Evolutionary conservation across 2,329 filamentous ascomycete genomes (phyloP).

Genomic region (Sporothrix brunneoviolacea): DNA sequence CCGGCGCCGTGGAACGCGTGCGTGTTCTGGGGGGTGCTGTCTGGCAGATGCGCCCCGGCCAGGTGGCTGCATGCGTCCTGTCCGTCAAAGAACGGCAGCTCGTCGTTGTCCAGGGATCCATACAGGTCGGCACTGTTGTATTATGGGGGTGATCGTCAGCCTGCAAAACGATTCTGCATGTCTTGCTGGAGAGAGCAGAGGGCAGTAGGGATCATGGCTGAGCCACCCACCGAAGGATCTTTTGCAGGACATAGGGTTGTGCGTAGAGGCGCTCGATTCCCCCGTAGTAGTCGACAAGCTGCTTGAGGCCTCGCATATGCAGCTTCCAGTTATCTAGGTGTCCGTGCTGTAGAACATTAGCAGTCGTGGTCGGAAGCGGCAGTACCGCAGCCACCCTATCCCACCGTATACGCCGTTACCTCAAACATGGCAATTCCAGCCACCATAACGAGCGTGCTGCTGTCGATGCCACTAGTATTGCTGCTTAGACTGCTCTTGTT

Average conservation of each 20-base stretch:
- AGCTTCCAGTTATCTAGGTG: slow-evolving; percentile 8
- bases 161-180: neutral
- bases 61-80: neutral
- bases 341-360: neutral
- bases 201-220: neutral
- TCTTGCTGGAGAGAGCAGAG: no score
- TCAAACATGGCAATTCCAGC: slow-evolving; percentile 11
- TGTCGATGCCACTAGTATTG: neutral
- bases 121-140: slow-evolving; percentile 6
- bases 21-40: no score
- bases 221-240: slow-evolving; percentile 3
- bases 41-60: neutral
- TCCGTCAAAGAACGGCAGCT: slow-evolving; percentile 5
- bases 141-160: neutral
- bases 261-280: slow-evolving; percentile 1
- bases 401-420: neutral
- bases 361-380: no score
- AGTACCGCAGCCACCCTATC: no score
- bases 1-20: no score
- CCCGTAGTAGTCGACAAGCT: slow-evolving; percentile 4
- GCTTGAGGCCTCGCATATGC: slow-evolving; percentile 10
- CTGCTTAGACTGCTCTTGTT: no score
- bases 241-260: slow-evolving; percentile 6
- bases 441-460: slow-evolving; percentile 6
- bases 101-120: slow-evolving; percentile 4